Evolutionary conservation across 192 early-diverging fungal genomes (phyloP), one percentile per base, ranked within the genome.

Genomic region (Coemansia sp.): DNA sequence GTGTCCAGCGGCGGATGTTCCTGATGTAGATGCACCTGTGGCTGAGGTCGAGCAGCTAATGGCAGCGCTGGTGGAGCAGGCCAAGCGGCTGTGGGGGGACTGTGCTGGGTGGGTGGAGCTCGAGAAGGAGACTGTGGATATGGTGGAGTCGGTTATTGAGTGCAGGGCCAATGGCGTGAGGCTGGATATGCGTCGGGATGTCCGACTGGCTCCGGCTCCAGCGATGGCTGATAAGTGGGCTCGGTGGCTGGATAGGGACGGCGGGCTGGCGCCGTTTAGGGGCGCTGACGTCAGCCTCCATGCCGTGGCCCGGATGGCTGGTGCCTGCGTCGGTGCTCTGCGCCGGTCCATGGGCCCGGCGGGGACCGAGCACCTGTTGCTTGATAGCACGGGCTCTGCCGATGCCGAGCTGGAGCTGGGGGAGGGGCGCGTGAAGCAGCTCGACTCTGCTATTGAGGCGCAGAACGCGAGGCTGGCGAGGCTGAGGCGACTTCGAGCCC

Each of bases 131-230:
- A 23, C 55, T 10, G 36, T 71, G 5, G 67, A 26, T 0, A 33
- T 35, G 16, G 74, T 73, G 2, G 79, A 77, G 3, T 60, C 60
- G 0, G 74, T 77, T 13, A 28, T 73, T 39, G 73, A 70, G 24
- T 40, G 58, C 18, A 53, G 71, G 7, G 71, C 74, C 26, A 77
- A 73, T 26, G 42, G 59, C 14, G 71, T 73, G 38, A 53, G 61
- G 20, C 62, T 82, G 11, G 71, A 77, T 6, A 74, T 66, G 24
- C 53, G 53, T 5, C 48, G 39, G 7, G 63, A 82, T 20, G 45
- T 73, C 57, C 56, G 70, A 0, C 50, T 82, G 63, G 79, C 64
- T 37, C 79, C 79, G 26, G 38, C 79, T 38, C 66, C 73, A n/a
- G 59, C 65, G 35, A 59, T 76, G 66, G 67, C 74, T 14, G 40